phyloP scores from a whole-genome alignment of 352 stramenopile species.

The Pythium phragmitis region DNA sequence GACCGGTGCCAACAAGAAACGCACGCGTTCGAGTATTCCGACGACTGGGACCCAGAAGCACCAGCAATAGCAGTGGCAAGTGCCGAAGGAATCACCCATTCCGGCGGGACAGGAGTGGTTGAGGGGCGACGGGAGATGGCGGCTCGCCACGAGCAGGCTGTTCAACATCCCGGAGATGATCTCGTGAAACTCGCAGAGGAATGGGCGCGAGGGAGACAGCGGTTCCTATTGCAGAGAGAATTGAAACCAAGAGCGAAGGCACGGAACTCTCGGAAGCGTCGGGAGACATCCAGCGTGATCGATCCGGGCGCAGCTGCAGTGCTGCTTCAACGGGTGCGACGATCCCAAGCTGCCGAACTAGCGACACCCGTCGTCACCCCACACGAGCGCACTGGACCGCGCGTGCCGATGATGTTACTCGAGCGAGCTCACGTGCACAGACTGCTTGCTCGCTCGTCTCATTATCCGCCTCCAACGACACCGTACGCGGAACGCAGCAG shows the following conservation, averaged over 20 bases:
- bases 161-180: background rate
- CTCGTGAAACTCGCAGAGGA: background rate
- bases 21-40: conserved; percentile 8
- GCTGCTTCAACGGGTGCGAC: background rate
- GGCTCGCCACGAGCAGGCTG: background rate
- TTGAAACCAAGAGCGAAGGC: background rate
- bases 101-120: background rate
- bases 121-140: background rate
- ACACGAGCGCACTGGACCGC: background rate
- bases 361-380: background rate
- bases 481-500: background rate
- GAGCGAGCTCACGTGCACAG: conserved; percentile 10
- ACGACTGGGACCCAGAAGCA: conserved; percentile 2
- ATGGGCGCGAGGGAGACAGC: background rate
- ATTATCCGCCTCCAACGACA: background rate
- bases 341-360: too few relatives aligned
- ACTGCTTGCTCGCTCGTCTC: conserved; percentile 7
- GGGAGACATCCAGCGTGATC: background rate
- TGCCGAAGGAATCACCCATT: background rate
- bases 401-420: background rate
- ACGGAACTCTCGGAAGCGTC: background rate
- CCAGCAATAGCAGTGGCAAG: background rate
- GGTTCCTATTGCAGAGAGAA: background rate
- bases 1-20: background rate
- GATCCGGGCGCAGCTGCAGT: background rate